Percentiles rank a stretch among this genome's conserved stretches.
Evolutionary conservation across 1,139 yeast species (phyloP).

Genomic region (Saccharomyces hybrid): DNA sequence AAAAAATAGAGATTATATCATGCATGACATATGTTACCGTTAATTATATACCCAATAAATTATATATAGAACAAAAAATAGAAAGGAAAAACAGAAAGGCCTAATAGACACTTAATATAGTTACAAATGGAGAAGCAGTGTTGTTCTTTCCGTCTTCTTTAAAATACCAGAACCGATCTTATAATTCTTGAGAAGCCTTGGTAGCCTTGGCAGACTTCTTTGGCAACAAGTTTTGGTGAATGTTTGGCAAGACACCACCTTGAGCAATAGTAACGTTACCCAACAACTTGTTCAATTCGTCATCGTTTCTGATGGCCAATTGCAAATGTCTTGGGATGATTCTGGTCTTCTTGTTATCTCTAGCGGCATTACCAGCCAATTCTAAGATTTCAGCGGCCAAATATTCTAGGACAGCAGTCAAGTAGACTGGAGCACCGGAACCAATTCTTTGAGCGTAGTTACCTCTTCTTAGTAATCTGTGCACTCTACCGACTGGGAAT

Average conservation of each 20-base stretch:
- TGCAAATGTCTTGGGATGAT: slow-evolving; percentile 98
- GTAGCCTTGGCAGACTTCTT: slow-evolving; percentile 75
- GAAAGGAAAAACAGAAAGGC: neutral
- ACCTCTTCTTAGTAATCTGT: slow-evolving; percentile 93
- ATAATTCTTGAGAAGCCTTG: slow-evolving; percentile 83
- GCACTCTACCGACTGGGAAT: slow-evolving; percentile 99
- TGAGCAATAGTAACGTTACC: slow-evolving; percentile 95
- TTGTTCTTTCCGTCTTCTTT: neutral
- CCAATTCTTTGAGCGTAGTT: slow-evolving; percentile 99
- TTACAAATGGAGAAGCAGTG: neutral
- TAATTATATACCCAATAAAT: slow-evolving; percentile 1
- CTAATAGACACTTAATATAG: neutral
- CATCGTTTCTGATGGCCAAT: slow-evolving; percentile 97
- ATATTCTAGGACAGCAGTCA: slow-evolving; percentile 93
- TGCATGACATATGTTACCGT: slow-evolving; percentile 1
- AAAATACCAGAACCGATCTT: slow-evolving; percentile 24
- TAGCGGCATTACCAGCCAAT: slow-evolving; percentile 98
- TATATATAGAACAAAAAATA: slow-evolving; percentile 1
- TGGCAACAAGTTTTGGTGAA: slow-evolving; percentile 92
- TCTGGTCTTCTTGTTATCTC: slow-evolving; percentile 97
- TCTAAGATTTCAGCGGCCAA: slow-evolving; percentile 95
- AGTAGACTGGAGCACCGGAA: slow-evolving; percentile 95
- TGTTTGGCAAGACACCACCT: slow-evolving; percentile 98
- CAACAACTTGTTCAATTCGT: slow-evolving; percentile 85
- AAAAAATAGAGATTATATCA: neutral